Conservation (phyloP, 345 rosid species). For the Diplotaxis tenuifolia region DNA sequence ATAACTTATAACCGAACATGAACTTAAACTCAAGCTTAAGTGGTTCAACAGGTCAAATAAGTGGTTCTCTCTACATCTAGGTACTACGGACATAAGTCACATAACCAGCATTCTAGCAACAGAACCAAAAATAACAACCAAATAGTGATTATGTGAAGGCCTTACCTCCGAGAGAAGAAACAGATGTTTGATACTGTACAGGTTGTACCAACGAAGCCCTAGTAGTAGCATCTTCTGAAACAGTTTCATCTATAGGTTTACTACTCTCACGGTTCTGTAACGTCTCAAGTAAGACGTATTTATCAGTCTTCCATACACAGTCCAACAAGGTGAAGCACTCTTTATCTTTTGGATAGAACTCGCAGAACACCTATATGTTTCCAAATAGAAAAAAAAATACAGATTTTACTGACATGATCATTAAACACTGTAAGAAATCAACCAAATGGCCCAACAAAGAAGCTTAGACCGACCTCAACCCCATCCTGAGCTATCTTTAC, state of each 20-base stretch:
- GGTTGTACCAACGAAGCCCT: constrained; percentile 42
- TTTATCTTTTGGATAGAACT: constrained; percentile 61
- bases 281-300: constrained; percentile 58
- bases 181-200: constrained; percentile 49
- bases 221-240: constrained; percentile 31
- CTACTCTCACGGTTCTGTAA: constrained; percentile 38
- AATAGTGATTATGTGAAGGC: background rate
- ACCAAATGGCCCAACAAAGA: constrained; percentile 2
- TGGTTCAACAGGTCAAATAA: background rate
- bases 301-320: constrained; percentile 64
- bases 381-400: background rate
- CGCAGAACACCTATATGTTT: constrained; percentile 58
- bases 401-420: constrained; percentile 11
- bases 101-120: too few species aligned
- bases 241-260: constrained; percentile 29
- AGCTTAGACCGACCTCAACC: constrained; percentile 57
- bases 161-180: constrained; percentile 69
- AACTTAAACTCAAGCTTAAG: too few species aligned
- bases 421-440: background rate
- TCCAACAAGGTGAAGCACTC: constrained; percentile 50
- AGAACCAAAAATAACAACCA: background rate
- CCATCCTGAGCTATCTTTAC: constrained; percentile 64
- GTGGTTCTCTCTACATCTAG: background rate
- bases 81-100: background rate
- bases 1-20: too few species aligned